Percentiles rank a stretch among this genome's conserved stretches.
Conservation (phyloP, 1,284 basidiomycete genomes). For the Omphalotus olearius region DNA sequence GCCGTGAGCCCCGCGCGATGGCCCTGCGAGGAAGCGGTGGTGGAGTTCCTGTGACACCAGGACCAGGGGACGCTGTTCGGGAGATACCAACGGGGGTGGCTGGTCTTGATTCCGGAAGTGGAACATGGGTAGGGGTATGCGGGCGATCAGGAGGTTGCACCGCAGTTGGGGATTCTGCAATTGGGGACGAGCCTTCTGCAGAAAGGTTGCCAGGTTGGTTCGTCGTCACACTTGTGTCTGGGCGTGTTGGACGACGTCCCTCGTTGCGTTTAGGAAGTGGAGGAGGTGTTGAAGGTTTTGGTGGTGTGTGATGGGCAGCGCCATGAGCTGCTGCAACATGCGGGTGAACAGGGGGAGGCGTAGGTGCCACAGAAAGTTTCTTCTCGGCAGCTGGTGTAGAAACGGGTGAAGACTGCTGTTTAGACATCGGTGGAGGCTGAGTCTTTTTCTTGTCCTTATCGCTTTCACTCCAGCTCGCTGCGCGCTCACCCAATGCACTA, state of each 20-base stretch:
- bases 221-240: neutral
- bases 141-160: neutral
- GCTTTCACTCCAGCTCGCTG: conserved; percentile 44
- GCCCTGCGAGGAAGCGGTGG: conserved; percentile 57
- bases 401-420: neutral
- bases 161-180: too few species aligned
- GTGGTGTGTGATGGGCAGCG: conserved; percentile 12
- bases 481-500: conserved; percentile 48
- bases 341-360: conserved; percentile 37
- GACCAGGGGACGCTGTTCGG: conserved; percentile 24
- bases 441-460: conserved; percentile 33
- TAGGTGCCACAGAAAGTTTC: conserved; percentile 1
- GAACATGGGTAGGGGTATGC: conserved; percentile 24
- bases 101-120: conserved; percentile 44
- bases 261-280: conserved; percentile 32
- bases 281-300: conserved; percentile 25
- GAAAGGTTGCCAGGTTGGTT: neutral
- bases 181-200: neutral
- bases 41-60: conserved; percentile 27
- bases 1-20: conserved; percentile 31
- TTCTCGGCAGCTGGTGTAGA: conserved; percentile 7
- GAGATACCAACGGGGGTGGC: conserved; percentile 28
- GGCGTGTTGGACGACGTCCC: conserved; percentile 21
- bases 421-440: conserved; percentile 14
- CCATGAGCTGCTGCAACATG: conserved; percentile 14